These are phyloP conservation scores for Globisporangium takayamanum DNA, from an alignment of 352 stramenopile species.

Conservation along the genomic window DNA sequence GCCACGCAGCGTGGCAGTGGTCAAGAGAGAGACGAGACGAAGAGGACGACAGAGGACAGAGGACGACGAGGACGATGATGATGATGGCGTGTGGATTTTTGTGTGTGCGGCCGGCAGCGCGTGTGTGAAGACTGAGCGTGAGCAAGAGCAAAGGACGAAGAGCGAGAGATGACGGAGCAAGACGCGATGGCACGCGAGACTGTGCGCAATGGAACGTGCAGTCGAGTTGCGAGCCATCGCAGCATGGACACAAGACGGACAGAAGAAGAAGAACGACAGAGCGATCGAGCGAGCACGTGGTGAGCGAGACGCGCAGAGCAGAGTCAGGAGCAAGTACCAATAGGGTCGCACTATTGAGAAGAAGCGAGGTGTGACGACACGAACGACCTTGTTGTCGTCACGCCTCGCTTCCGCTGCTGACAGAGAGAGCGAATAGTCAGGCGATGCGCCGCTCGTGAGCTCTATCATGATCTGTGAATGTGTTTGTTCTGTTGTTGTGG, in stretches of 20 bases:
- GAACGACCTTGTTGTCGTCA: not conserved
- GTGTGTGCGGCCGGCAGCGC: no score
- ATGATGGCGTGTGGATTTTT: no score
- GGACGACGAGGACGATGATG: not conserved
- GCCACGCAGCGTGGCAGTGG: no score
- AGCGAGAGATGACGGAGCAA: not conserved
- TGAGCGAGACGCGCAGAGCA: not conserved
- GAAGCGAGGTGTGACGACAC: not conserved
- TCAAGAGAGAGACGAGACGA: no score
- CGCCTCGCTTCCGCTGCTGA: not conserved
- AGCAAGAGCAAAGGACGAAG: not conserved
- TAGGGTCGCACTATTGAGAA: conserved; percentile 13
- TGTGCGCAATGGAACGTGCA: conserved; percentile 41
- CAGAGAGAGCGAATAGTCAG: not conserved
- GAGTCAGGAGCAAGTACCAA: conserved; percentile 4
- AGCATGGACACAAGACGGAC: conserved; percentile 2
- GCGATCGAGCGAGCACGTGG: not conserved
- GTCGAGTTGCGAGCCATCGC: not conserved
- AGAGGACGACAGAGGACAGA: no score
- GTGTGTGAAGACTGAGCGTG: no score
- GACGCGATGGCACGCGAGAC: not conserved
- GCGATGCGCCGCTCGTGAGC: not conserved
- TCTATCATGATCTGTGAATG: not conserved
- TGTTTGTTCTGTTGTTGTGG: not conserved
- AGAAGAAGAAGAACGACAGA: not conserved